These are phyloP conservation scores for Rutstroemia sydowiana DNA, from an alignment of 2,329 filamentous ascomycete species.

Conservation along the genomic window DNA sequence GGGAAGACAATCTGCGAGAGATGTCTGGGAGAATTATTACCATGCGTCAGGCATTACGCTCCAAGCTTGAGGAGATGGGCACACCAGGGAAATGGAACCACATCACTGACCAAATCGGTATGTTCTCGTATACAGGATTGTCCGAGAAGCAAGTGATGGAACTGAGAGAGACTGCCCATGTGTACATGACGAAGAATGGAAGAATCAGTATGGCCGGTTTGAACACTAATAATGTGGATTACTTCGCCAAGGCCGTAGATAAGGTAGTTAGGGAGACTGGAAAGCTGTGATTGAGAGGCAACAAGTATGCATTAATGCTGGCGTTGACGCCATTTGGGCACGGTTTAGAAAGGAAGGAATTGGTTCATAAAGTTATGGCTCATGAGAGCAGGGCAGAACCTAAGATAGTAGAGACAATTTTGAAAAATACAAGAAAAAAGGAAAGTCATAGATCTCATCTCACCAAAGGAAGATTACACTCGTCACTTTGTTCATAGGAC, in stretches of 20 bases:
- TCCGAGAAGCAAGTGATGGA: constrained; percentile 64
- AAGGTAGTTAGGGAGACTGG: constrained; percentile 55
- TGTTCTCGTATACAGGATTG: constrained; percentile 93
- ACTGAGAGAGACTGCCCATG: constrained; percentile 62
- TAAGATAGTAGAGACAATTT: too few species aligned
- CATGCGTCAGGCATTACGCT: constrained; percentile 75
- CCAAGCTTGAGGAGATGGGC: constrained; percentile 73
- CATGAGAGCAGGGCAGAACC: too few species aligned
- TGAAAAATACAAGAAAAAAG: too few species aligned
- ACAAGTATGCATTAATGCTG: too few species aligned
- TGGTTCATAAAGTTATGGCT: too few species aligned
- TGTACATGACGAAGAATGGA: constrained; percentile 97
- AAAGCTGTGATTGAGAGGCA: background rate
- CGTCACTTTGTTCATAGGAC: too few species aligned
- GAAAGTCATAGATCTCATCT: too few species aligned
- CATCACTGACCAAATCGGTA: constrained; percentile 97
- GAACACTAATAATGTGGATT: constrained; percentile 86
- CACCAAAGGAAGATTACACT: too few species aligned
- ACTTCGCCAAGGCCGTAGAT: constrained; percentile 84
- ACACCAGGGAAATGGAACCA: constrained; percentile 94
- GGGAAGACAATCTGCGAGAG: constrained; percentile 79
- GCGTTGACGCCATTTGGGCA: too few species aligned
- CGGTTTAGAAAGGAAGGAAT: too few species aligned
- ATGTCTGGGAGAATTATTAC: constrained; percentile 94
- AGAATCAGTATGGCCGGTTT: constrained; percentile 98